phyloP scores from a whole-genome alignment of 1,139 yeast species.

The Scheffersomyces illinoinensis region DNA sequence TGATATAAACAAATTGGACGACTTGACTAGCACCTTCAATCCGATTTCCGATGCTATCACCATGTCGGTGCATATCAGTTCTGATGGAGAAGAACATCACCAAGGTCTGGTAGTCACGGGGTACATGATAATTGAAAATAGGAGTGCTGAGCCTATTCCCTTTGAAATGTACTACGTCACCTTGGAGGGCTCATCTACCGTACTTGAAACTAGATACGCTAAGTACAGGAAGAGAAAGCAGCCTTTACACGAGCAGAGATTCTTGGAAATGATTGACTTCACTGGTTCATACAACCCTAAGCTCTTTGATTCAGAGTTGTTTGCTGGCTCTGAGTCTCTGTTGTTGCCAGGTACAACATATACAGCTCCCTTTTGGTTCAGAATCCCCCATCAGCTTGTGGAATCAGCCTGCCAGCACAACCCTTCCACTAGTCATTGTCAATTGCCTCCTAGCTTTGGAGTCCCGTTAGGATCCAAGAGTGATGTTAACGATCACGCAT shows the following conservation, averaged over 20 bases:
- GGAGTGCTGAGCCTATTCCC: slow-evolving; percentile 8
- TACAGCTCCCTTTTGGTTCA: slow-evolving; percentile 11
- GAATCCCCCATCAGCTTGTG: slow-evolving; percentile 12
- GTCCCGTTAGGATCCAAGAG: neutral
- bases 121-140: slow-evolving; percentile 11
- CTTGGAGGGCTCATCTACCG: slow-evolving; percentile 12
- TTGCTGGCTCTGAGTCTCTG: slow-evolving; percentile 5
- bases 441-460: neutral
- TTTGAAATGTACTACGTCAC: slow-evolving; percentile 19
- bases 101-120: slow-evolving; percentile 11
- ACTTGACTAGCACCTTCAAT: slow-evolving; percentile 11
- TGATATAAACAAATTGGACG: slow-evolving; percentile 12
- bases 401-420: slow-evolving; percentile 15
- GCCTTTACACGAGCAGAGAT: slow-evolving; percentile 1
- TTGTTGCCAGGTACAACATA: slow-evolving; percentile 2
- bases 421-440: slow-evolving; percentile 11
- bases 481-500: slow-evolving; percentile 9
- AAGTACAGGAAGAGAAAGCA: neutral
- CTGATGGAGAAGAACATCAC: neutral
- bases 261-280: slow-evolving; percentile 18
- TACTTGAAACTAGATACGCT: slow-evolving; percentile 6
- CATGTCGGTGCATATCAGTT: slow-evolving; percentile 12
- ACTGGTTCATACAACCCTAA: slow-evolving; percentile 13
- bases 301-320: slow-evolving; percentile 5
- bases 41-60: slow-evolving; percentile 7